Base-by-base conservation (phyloP, 768 basidiomycete species). In the Asterophora lycoperdoides region DNA sequence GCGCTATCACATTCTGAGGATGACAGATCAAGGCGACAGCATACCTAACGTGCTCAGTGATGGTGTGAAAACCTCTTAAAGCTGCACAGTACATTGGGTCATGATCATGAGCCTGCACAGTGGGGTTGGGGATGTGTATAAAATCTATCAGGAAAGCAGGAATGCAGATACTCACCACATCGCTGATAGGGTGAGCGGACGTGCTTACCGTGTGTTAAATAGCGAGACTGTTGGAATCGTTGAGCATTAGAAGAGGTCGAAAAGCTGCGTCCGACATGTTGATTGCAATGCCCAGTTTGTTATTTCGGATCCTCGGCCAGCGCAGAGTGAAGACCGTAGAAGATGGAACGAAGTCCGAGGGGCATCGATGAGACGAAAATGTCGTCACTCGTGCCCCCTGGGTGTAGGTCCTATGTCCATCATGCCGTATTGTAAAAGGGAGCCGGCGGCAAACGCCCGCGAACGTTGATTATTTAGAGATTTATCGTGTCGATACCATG, bases 1-100 rank as follows among this genome's bases (percentile, higher is more conserved):
- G 34, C 29, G 38, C 15, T 18, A 28, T 3, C 18, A 18, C 15
- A n/a, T 23, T 26, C 20, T 13, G 39, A 23, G 38, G 2, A 19
- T 15, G 44, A 45, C 44, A 46, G 32, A 32, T 28, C 20, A 15
- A n/a, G 39, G 13, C 9, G 23, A 13, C 45, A 51, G 41, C 38
- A 51, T 45, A 43, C 34, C 7, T 9, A 13, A 34, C 7, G 23
- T 17, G 18, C 14, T 44, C 38, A 40, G 17, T 28, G 26, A 40
- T 29, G 15, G 13, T 8, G 4, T 32, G n/a, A n/a, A 32, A 46
- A 17, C 38, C 44, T 40, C 44, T 23, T 17, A 51, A 45, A 30
- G 42, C 13, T 13, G 29, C 13, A 23, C 23, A 32, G 30, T 35
- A 23, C 18, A 20, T n/a, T 44, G 14, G 32, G 26, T 28, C 13